Base-by-base conservation (phyloP, 1,284 basidiomycete species). In the Trametes sp. region DNA sequence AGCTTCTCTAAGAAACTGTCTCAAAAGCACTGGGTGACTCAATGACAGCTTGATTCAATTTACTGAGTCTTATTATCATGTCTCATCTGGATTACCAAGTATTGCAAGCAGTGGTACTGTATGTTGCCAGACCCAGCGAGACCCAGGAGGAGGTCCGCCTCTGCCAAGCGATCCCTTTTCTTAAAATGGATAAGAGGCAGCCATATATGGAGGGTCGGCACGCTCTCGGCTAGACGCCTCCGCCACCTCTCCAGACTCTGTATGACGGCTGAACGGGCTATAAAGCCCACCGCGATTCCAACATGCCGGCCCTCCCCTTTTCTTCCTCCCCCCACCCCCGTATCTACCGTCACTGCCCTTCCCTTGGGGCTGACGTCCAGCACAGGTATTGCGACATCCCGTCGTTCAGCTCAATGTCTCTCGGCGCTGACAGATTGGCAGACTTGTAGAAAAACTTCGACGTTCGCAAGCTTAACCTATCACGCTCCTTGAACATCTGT, bases 151-250 rank as follows among this genome's bases (percentile, higher is more conserved):
- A n/a, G n/a, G n/a, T n/a, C n/a, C n/a, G n/a, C n/a, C n/a, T n/a
- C n/a, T 19, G 38, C 38, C 24, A 7, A 23, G 28, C 16, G 45
- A 13, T 9, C 28, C 19, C 28, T 7, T 49, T 44, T 49, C 59
- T 38, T 4, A 23, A 42, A 41, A 54, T 14, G 59, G 52, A 9
- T 10, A 42, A 38, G 8, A 16, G 24, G 53, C 53, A 36, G 28
- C 59, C 59, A 50, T 60, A 50, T 60, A 42, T 54, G 58, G 58
- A 23, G 33, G 26, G 13, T 38, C 51, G 52, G 44, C 52, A 42
- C 29, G 4, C 19, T 29, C 9, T 29, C 51, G 58, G 42, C 52
- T 26, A 28, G 19, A 19, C 26, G 24, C 35, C 31, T n/a, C 48
- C 44, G 57, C 42, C 51, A 35, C 29, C 21, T 26, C 11, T 31